Base-by-base conservation (phyloP, 768 basidiomycete species). In the Saitozyma podzolica region DNA sequence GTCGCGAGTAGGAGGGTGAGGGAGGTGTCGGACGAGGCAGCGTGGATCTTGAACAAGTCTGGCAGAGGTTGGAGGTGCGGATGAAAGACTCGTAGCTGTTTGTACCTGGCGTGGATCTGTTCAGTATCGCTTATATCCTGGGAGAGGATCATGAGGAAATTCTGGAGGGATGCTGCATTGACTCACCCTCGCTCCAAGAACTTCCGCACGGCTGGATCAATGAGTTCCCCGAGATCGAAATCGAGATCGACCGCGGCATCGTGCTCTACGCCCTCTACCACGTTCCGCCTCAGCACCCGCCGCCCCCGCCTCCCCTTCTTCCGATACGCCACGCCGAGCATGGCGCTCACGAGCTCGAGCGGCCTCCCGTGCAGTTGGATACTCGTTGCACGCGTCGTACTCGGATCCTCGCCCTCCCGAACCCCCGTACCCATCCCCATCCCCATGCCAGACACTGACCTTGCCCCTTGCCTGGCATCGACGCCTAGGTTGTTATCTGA, bases 101-200 rank as follows among this genome's bases (percentile, higher is more conserved):
- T 13, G 45, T 66, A 62, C 5, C 72, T 74, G 41, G 6, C 20
- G 14, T 20, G 49, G 14, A 20, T 29, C 29, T 29, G 29, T 29
- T 54, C 17, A 68, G 64, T 54, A 20, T 9, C 58, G 19, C 29
- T 14, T 20, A 14, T n/a, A 40, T 20, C 56, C 39, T 37, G 7
- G 16, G 48, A 5, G 43, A 11, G n/a, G 6, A 29, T 29, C 29
- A 2, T 29, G 5, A 5, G 29, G 29, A 29, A 2, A 29, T 2
- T 29, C 29, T 29, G 2, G 29, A 5, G 29, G 29, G 29, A 29
- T 29, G 29, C 2, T 29, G 29, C 29, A 29, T 29, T 29, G 9
- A 66, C 73, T 65, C 54, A 75, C 69, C 74, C 74, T n/a, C 52
- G 52, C 40, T 73, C 61, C 42, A 75, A 50, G 41, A 60, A 64